Evolutionary conservation across 2,329 filamentous ascomycete species (phyloP).

Genomic region (Hypoxylon sp.): DNA sequence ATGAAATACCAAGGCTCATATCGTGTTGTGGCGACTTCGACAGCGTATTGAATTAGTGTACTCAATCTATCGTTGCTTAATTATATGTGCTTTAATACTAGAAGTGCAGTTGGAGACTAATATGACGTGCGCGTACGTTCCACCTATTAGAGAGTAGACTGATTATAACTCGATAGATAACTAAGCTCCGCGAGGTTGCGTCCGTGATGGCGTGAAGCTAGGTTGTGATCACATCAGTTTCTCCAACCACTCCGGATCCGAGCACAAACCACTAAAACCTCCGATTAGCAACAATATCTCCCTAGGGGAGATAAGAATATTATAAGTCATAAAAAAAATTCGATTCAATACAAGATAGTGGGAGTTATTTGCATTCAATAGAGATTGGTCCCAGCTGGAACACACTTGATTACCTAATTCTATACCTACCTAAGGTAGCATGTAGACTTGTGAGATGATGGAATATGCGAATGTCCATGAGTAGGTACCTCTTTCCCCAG

Average conservation of each 20-base stretch:
- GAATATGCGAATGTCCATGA: neutral
- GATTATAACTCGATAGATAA: conserved; percentile 26
- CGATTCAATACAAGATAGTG: neutral
- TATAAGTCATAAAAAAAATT: neutral
- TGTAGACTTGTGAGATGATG: neutral
- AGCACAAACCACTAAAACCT: conserved; percentile 10
- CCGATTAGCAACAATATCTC: neutral
- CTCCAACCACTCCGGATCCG: conserved; percentile 8
- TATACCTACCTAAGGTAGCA: too few species aligned
- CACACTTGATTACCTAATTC: too few species aligned
- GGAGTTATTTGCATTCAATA: neutral
- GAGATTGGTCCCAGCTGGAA: neutral
- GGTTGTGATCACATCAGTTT: conserved; percentile 34
- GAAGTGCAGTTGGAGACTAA: conserved; percentile 34
- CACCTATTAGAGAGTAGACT: conserved; percentile 31
- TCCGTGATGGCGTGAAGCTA: conserved; percentile 34
- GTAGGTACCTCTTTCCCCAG: neutral
- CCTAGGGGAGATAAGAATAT: neutral
- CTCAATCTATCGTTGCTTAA: conserved; percentile 9
- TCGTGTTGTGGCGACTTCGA: neutral
- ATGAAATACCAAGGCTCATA: neutral
- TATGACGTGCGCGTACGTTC: conserved; percentile 41
- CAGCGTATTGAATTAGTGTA: neutral
- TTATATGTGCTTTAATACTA: conserved; percentile 13
- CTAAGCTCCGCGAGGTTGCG: conserved; percentile 31